These are phyloP conservation scores for Komagataella pseudopastoris DNA, from an alignment of 805 yeast species.

Conservation along the genomic window DNA sequence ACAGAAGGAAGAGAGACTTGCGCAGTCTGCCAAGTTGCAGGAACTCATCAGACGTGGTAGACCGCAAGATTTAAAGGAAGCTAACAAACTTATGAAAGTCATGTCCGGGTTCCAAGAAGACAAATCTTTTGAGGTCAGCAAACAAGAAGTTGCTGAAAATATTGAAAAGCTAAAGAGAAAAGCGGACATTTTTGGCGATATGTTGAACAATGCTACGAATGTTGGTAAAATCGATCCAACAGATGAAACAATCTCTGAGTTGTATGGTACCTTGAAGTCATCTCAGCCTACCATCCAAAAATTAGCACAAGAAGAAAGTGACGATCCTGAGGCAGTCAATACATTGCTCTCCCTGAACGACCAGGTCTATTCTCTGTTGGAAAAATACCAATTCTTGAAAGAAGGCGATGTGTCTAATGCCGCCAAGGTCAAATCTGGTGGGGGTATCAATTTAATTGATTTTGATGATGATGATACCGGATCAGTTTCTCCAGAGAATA, in stretches of 20 bases:
- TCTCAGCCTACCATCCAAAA: conserved; percentile 81
- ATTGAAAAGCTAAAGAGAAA: conserved; percentile 74
- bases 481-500: conserved; percentile 5
- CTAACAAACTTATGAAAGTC: conserved; percentile 91
- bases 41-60: conserved; percentile 91
- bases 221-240: conserved; percentile 23
- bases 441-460: conserved; percentile 51
- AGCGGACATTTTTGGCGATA: conserved; percentile 76
- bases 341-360: conserved; percentile 63
- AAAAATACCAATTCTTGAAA: conserved; percentile 53
- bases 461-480: conserved; percentile 43
- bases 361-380: conserved; percentile 52
- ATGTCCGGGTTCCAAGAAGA: conserved; percentile 97
- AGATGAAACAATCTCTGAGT: conserved; percentile 69
- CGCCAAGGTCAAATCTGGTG: conserved; percentile 23
- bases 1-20: conserved; percentile 83
- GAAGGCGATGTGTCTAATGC: conserved; percentile 48
- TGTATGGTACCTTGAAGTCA: conserved; percentile 64
- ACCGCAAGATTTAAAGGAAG: conserved; percentile 91
- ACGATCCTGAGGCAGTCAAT: conserved; percentile 48
- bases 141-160: conserved; percentile 72
- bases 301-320: conserved; percentile 70
- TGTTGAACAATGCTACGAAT: conserved; percentile 45
- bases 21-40: conserved; percentile 89
- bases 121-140: conserved; percentile 51